phyloP scores from a whole-genome alignment of 2,329 filamentous ascomycete genomes.

The Ceratocystis lukuohia region DNA sequence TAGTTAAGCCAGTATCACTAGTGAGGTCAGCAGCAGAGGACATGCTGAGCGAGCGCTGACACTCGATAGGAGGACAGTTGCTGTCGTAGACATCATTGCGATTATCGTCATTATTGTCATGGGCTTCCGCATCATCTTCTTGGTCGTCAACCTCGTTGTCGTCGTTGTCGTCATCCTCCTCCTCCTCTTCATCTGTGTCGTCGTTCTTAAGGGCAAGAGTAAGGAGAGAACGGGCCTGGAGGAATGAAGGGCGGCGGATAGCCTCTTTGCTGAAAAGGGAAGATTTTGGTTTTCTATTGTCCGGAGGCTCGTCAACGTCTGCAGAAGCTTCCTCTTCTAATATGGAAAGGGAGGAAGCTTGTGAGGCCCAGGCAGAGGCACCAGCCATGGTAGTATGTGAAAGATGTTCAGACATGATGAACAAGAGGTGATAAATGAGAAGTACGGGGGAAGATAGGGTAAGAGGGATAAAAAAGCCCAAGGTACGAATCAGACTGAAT shows the following conservation, averaged over 20 bases:
- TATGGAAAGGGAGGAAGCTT: constrained; percentile 15
- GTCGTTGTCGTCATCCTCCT: constrained; percentile 38
- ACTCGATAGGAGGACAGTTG: constrained; percentile 43
- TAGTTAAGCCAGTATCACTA: constrained; percentile 86
- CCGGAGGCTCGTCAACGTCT: constrained; percentile 21
- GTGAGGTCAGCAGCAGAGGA: constrained; percentile 81
- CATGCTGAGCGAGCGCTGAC: constrained; percentile 37
- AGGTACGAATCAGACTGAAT: not conserved
- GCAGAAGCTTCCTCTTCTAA: constrained; percentile 20
- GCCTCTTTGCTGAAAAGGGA: constrained; percentile 24
- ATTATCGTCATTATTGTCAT: constrained; percentile 43
- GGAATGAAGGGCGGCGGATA: constrained; percentile 18
- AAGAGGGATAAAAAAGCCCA: not conserved
- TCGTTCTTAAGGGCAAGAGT: constrained; percentile 67
- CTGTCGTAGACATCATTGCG: constrained; percentile 42
- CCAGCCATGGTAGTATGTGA: constrained; percentile 12
- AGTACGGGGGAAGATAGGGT: not conserved
- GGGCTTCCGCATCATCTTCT: constrained; percentile 29
- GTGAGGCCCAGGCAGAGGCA: constrained; percentile 17
- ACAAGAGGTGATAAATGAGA: not conserved
- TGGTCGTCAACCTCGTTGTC: constrained; percentile 47
- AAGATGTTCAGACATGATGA: constrained; percentile 15
- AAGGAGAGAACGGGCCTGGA: constrained; percentile 49
- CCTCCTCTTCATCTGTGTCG: constrained; percentile 44
- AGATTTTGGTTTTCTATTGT: constrained; percentile 11